Base-by-base conservation (phyloP, 345 rosid species). In the Ricinus communis region DNA sequence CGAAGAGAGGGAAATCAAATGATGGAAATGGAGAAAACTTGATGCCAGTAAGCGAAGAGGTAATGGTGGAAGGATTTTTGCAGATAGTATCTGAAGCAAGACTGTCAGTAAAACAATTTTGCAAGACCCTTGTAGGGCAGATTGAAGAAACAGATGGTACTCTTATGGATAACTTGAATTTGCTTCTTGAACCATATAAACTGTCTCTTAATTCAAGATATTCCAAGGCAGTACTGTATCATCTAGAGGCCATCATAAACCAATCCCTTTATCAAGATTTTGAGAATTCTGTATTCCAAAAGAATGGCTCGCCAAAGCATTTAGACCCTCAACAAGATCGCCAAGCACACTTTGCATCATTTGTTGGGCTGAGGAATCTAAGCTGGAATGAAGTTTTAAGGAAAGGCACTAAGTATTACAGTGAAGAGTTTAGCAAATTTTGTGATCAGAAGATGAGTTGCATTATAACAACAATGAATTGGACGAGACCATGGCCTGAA, bases 391-490 rank as follows among this genome's bases (percentile, higher is more conserved):
- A 95, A 78, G 99, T 95, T 28, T 62, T 89, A 31, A 82, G 88
- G 65, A 90, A 95, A 68, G 99, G 99, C 70, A 95, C 99, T 19
- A 95, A 92, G 50, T 92, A 75, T 67, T 90, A 95, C 80, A 92
- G 97, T 28, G 97, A 95, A 43, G 99, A 95, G 73, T 92, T 95
- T 58, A 95, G 99, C 70, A 89, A 84, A 82, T 95, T 92, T 68
- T 95, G 99, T 52, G 99, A 95, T 73, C 96, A 95, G 82, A 95
- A 90, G 77, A 95, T 95, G 99, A 92, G 88, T 79, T 71, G 88
- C 76, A 85, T 95, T 58, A 88, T 95, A 56, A 80, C 97, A 25
- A 85, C 88, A 38, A 9, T 92, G 80, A 89, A 79, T 30, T 95
- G 97, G 96, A 90, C 91, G 1, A 79, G 91, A 52, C 93, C 93